Base-by-base conservation (phyloP, 805 yeast genomes). In the Candida berthetii region DNA sequence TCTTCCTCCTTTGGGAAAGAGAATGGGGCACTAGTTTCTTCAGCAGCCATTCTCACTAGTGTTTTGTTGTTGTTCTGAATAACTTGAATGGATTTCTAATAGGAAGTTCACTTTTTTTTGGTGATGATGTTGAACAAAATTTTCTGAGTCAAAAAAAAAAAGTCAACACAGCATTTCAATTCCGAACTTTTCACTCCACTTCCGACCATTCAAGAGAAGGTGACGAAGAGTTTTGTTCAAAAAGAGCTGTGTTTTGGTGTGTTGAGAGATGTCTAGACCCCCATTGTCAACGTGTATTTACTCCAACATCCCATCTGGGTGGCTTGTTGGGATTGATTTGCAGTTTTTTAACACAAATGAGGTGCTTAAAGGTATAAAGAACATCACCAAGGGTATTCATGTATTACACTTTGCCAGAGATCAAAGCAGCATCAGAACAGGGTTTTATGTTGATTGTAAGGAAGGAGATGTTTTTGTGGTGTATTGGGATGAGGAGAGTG, bases 1-100 rank as follows among this genome's bases (percentile, higher is more conserved):
- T 86, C 95, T 68, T 93, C 99, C 58, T 89, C 97, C 50, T 69
- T 74, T 40, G 98, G 86, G 69, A 93, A 93, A 49, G 85, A 82
- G 59, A 84, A 83, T 35, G 58, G 65, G 18, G 60, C 40, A 16
- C 48, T 42, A 17, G 35, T 38, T 40, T 45, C 48, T 45, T 55
- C 58, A 49, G 65, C 71, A 44, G 69, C 57, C 71, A 66, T 64
- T 15, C 11, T 18, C 7, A 10, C 13, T 17, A 6, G 32, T 29
- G 32, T 29, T 15, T 29, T 14, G 5, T n/a, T n/a, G 29, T 27
- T 9, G 9, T 27, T 27, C 29, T 27, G n/a, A n/a, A n/a, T n/a
- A n/a, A n/a, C n/a, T 22, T 22, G 24, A 22, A 22, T 6, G 6
- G 24, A 6, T 22, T 22, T 8, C 8, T 22, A 22, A 22, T 22